phyloP scores from a whole-genome alignment of 306 rosid species.

The Purshia tridentata region DNA sequence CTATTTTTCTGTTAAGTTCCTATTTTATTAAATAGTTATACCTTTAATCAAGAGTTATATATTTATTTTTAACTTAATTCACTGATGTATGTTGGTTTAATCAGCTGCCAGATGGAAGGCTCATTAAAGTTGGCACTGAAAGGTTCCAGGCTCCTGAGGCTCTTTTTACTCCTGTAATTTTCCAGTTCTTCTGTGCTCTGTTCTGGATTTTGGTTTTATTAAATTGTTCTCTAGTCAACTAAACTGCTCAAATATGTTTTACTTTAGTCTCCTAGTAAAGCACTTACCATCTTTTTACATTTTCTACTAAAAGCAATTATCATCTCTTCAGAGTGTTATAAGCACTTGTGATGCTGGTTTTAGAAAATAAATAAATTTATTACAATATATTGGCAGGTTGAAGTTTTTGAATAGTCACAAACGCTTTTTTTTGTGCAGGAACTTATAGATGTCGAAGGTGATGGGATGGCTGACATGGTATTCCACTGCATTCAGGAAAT shows the following conservation, averaged over 20 bases:
- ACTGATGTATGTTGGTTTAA: slow-evolving; percentile 15
- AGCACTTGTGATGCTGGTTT: not conserved
- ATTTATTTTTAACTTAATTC: not conserved
- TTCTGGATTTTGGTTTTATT: not conserved
- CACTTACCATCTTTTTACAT: not conserved
- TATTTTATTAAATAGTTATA: not conserved
- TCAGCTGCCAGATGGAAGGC: slow-evolving; percentile 99
- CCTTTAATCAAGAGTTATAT: not conserved
- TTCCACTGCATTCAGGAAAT: slow-evolving; percentile 98
- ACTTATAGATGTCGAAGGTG: slow-evolving; percentile 97
- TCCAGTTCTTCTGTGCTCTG: not conserved
- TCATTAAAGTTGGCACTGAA: slow-evolving; percentile 98
- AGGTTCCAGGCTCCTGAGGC: slow-evolving; percentile 99
- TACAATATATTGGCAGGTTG: not conserved
- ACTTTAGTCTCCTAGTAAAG: not conserved
- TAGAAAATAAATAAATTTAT: not conserved
- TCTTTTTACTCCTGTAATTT: slow-evolving; percentile 87
- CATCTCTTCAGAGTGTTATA: slow-evolving; percentile 11
- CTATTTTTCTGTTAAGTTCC: slow-evolving; percentile 2
- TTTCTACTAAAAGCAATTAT: not conserved
- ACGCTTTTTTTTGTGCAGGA: slow-evolving; percentile 52
- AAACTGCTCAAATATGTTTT: not conserved
- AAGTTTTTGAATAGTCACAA: slow-evolving; percentile 7
- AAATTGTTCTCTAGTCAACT: not conserved
- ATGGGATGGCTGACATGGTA: slow-evolving; percentile 99